Conservation (phyloP, 352 stramenopile genomes). For the Pythium periplocum region DNA sequence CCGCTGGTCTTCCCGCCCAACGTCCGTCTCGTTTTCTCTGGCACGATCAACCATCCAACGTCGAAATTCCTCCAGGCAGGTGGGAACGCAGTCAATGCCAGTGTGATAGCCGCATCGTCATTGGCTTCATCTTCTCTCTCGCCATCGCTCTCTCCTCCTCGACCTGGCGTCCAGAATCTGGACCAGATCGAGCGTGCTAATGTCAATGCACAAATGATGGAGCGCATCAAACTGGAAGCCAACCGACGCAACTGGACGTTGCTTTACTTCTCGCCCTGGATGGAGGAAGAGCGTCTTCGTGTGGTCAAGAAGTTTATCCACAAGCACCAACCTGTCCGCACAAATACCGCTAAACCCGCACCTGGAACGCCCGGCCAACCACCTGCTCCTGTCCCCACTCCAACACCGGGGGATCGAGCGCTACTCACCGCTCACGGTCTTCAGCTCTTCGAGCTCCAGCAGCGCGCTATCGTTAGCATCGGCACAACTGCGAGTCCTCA, state of each 20-base stretch:
- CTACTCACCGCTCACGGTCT: conserved; percentile 19
- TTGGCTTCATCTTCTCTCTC: no score
- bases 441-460: conserved; percentile 75
- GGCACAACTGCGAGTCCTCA: conserved; percentile 41
- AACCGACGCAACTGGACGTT: conserved; percentile 72
- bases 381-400: background rate
- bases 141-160: background rate
- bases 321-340: conserved; percentile 20
- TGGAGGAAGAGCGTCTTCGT: conserved; percentile 50
- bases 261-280: conserved; percentile 47
- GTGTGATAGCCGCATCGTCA: conserved; percentile 3
- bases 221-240: conserved; percentile 79
- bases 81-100: conserved; percentile 5
- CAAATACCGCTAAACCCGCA: conserved; percentile 15
- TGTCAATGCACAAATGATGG: conserved; percentile 71
- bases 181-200: conserved; percentile 57
- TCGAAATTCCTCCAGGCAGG: conserved; percentile 32
- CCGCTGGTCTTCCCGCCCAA: conserved; percentile 85
- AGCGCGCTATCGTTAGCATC: conserved; percentile 62
- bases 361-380: background rate
- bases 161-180: conserved; percentile 19
- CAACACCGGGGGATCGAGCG: background rate
- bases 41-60: conserved; percentile 43
- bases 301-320: conserved; percentile 65
- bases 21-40: conserved; percentile 82